Percentiles rank a stretch among this genome's conserved stretches.
Conservation (phyloP, 352 stramenopile species). For the Pythium sp. region DNA sequence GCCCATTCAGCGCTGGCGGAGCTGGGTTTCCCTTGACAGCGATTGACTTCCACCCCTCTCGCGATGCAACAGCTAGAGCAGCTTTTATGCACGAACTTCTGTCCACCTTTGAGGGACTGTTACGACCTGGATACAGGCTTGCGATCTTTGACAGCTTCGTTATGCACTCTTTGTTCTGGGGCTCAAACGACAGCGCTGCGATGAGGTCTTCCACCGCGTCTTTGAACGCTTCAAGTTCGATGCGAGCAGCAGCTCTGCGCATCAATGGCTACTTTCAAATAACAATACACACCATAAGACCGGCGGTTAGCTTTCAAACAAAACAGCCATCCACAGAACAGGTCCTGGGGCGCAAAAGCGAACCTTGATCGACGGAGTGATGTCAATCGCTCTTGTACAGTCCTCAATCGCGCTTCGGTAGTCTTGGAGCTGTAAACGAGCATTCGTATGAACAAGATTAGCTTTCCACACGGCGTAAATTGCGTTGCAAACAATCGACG, state of each 20-base stretch:
- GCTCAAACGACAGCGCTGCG: constrained; percentile 41
- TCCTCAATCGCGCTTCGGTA: constrained; percentile 43
- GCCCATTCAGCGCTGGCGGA: constrained; percentile 61
- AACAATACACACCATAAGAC: neutral
- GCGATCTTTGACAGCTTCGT: constrained; percentile 34
- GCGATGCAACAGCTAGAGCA: constrained; percentile 27
- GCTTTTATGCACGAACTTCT: constrained; percentile 28
- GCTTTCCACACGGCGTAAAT: neutral
- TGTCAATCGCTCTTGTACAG: constrained; percentile 41
- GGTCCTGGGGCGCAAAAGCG: neutral
- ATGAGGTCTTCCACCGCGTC: constrained; percentile 42
- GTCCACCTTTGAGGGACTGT: neutral
- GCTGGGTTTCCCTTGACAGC: constrained; percentile 61
- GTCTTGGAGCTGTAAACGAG: constrained; percentile 27
- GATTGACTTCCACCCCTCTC: constrained; percentile 40
- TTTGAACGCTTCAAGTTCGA: constrained; percentile 25
- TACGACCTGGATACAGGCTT: neutral
- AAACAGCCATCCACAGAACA: neutral
- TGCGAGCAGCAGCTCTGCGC: constrained; percentile 45
- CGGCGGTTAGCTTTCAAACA: neutral
- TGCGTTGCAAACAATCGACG: neutral
- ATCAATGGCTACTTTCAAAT: constrained; percentile 39
- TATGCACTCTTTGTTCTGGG: constrained; percentile 51
- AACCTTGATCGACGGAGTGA: constrained; percentile 62
- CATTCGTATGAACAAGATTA: neutral